Conservation (phyloP, 352 stramenopile species). For the Phytophthora ohioensis region DNA sequence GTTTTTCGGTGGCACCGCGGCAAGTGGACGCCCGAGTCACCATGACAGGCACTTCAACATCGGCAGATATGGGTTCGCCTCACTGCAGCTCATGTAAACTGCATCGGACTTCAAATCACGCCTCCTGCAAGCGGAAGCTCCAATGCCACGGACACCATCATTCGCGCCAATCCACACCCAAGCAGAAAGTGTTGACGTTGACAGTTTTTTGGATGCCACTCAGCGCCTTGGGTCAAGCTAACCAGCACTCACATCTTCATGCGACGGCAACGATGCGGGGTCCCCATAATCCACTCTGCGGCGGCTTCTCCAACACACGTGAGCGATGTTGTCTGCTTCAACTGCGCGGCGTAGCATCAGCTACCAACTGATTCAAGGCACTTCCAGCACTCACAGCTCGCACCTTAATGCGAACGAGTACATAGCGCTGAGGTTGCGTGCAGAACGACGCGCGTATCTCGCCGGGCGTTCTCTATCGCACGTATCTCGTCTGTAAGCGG, state of each 20-base stretch:
- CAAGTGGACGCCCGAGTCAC: neutral
- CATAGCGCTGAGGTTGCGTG: no score
- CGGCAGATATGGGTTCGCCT: constrained; percentile 8
- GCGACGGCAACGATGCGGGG: no score
- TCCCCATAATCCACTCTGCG: no score
- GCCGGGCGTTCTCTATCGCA: no score
- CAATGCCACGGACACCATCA: constrained; percentile 24
- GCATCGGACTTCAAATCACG: constrained; percentile 29
- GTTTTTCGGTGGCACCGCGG: constrained; percentile 26
- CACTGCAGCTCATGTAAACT: constrained; percentile 17
- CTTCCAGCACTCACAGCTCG: no score
- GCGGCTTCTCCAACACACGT: no score
- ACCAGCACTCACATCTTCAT: neutral
- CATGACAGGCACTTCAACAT: constrained; percentile 24
- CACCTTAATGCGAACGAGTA: no score
- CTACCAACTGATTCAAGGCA: no score
- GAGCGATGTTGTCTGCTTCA: no score
- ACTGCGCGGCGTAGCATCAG: no score
- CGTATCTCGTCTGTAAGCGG: no score
- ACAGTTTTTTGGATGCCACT: constrained; percentile 10
- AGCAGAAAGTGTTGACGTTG: constrained; percentile 36
- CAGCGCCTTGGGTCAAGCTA: neutral
- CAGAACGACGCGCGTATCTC: no score
- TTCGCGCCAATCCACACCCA: constrained; percentile 13
- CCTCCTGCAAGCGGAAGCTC: neutral